Conservation (phyloP, 2,329 filamentous ascomycete genomes). For the Ophiostoma himal-ulmi region DNA sequence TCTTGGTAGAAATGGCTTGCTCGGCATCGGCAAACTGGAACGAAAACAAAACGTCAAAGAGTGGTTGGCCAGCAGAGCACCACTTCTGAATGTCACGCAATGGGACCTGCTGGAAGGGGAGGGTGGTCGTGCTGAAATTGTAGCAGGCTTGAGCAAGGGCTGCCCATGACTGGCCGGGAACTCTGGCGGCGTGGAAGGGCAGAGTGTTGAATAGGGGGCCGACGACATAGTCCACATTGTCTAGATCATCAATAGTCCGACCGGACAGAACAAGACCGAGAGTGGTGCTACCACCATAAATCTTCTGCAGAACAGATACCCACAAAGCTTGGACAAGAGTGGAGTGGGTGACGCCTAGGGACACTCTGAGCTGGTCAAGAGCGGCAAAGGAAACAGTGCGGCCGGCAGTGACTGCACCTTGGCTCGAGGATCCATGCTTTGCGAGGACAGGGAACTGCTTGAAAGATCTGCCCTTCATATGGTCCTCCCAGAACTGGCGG, state of each 20-base stretch:
- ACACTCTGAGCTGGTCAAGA: conserved; percentile 50
- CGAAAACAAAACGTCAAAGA: conserved; percentile 79
- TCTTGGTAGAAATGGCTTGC: conserved; percentile 23
- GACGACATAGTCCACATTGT: conserved; percentile 59
- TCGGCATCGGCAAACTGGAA: conserved; percentile 55
- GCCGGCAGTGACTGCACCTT: conserved; percentile 23
- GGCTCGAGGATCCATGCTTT: not conserved
- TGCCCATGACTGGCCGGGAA: conserved; percentile 45
- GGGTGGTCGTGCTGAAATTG: conserved; percentile 58
- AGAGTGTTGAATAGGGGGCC: conserved; percentile 90
- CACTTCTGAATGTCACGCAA: conserved; percentile 77
- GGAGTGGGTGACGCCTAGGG: conserved; percentile 69
- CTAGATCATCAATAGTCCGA: conserved; percentile 62
- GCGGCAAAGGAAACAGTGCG: conserved; percentile 35
- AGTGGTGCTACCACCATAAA: conserved; percentile 43
- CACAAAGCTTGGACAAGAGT: conserved; percentile 72
- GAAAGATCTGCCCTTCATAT: conserved; percentile 40
- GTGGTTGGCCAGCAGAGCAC: conserved; percentile 52
- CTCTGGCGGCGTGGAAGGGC: conserved; percentile 51
- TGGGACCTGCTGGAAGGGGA: conserved; percentile 73
- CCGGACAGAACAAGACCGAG: conserved; percentile 77
- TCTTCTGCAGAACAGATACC: conserved; percentile 54
- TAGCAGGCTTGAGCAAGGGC: conserved; percentile 61
- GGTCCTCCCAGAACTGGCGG: conserved; percentile 60
- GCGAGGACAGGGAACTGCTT: conserved; percentile 27